Percentiles rank a stretch among this genome's conserved stretches.
These are phyloP conservation scores for Nymphaea thermarum DNA, from an alignment of 164 flowering plant species.

Conservation along the genomic window DNA sequence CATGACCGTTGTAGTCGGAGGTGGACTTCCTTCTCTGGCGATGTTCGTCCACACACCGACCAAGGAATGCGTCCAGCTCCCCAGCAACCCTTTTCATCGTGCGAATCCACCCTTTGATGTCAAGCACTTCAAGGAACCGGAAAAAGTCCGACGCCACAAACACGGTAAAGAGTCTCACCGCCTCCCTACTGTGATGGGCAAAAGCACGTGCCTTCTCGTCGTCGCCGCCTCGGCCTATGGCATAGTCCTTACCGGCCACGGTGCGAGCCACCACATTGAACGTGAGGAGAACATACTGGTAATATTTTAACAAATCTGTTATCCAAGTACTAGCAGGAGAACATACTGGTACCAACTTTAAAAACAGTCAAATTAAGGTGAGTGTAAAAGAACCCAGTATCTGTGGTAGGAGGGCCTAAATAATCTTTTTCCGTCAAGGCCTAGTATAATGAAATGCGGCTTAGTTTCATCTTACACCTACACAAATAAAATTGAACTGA, in stretches of 20 bases:
- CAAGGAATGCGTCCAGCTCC: slow-evolving; percentile 5
- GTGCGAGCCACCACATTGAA: background rate
- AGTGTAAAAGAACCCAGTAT: no score
- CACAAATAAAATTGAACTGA: no score
- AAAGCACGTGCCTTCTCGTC: background rate
- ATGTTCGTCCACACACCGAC: slow-evolving; percentile 4
- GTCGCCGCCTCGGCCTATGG: background rate
- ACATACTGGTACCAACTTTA: no score
- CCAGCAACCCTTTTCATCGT: slow-evolving; percentile 3
- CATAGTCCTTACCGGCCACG: slow-evolving; percentile 5
- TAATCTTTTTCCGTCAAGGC: no score
- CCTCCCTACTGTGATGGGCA: background rate
- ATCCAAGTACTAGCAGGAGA: no score
- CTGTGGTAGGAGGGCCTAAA: no score
- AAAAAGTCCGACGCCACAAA: background rate
- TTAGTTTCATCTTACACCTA: no score
- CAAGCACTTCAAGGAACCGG: slow-evolving; percentile 3
- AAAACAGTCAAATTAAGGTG: no score
- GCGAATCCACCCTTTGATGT: background rate
- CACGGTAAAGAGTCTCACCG: background rate
- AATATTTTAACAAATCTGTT: no score
- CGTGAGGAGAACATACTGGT: no score
- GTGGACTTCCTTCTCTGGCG: background rate
- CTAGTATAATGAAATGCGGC: no score
- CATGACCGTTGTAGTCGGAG: background rate